These are phyloP conservation scores for Spathaspora girioi DNA, from an alignment of 805 yeast genomes.

Conservation along the genomic window DNA sequence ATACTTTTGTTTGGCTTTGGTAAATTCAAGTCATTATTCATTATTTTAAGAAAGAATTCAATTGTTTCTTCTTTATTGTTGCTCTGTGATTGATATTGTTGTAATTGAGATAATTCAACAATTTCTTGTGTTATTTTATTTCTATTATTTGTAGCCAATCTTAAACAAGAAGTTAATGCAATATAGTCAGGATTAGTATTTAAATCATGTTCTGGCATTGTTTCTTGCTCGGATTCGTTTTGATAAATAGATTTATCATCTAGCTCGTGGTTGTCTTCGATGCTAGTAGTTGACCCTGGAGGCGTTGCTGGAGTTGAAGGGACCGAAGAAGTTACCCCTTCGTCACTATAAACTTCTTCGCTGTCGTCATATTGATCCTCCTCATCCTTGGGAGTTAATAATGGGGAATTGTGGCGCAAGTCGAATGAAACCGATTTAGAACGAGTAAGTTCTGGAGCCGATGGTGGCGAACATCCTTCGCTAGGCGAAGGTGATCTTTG, in stretches of 20 bases:
- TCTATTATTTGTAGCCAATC: slow-evolving; percentile 22
- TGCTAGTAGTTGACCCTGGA: background rate
- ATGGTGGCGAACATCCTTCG: slow-evolving; percentile 3
- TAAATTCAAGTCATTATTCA: slow-evolving; percentile 28
- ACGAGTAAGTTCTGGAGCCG: slow-evolving; percentile 12
- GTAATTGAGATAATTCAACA: slow-evolving; percentile 23
- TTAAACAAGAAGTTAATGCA: slow-evolving; percentile 28
- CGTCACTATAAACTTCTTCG: background rate
- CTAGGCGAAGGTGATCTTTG: slow-evolving; percentile 23
- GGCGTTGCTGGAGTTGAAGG: slow-evolving; percentile 4
- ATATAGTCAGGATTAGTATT: slow-evolving; percentile 32
- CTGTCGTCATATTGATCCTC: slow-evolving; percentile 7
- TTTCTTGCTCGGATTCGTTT: background rate
- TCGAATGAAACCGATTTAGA: slow-evolving; percentile 28
- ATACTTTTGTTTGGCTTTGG: slow-evolving; percentile 32
- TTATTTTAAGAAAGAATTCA: slow-evolving; percentile 29
- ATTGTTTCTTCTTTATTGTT: slow-evolving; percentile 21
- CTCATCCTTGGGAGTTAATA: slow-evolving; percentile 39
- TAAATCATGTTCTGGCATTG: background rate
- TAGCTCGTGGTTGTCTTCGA: slow-evolving; percentile 1
- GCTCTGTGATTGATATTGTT: slow-evolving; percentile 10
- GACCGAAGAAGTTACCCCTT: background rate
- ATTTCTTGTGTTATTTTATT: slow-evolving; percentile 26
- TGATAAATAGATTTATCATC: background rate
- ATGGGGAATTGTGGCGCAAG: slow-evolving; percentile 24